Evolutionary conservation across 148 eudicot genomes (phyloP).

Genomic region (Vaccinium darrowii): DNA sequence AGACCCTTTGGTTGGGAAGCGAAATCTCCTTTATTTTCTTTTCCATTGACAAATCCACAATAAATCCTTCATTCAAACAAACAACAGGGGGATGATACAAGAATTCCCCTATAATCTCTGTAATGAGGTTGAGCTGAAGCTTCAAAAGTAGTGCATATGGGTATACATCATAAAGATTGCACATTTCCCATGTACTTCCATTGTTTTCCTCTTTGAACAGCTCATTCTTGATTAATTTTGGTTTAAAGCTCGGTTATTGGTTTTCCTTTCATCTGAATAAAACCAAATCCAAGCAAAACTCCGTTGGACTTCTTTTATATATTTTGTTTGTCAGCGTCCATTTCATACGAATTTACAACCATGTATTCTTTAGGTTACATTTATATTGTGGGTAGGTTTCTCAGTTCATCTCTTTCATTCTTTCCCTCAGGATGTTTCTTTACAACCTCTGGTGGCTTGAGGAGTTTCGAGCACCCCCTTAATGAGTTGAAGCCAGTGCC

Average conservation of each 20-base stretch:
- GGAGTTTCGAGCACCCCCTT: conserved; percentile 77
- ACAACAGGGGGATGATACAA: background rate
- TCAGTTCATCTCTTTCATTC: background rate
- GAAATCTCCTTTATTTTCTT: background rate
- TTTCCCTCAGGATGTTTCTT: conserved; percentile 66
- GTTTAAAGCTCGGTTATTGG: background rate
- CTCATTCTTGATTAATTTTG: background rate
- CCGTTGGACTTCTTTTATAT: background rate
- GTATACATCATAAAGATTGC: background rate
- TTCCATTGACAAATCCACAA: background rate
- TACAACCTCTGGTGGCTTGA: conserved; percentile 74
- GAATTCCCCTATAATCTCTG: background rate
- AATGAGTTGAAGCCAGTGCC: conserved; percentile 80
- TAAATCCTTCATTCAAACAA: background rate
- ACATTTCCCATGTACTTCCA: background rate
- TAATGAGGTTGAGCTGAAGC: conserved; percentile 8
- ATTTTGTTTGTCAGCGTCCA: background rate
- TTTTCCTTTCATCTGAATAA: background rate
- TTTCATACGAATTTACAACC: background rate
- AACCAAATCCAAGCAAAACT: background rate
- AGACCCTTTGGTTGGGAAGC: background rate
- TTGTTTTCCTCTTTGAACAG: background rate
- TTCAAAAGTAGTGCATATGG: background rate
- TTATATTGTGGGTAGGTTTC: background rate
- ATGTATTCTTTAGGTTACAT: background rate